Evolutionary conservation across 129 eudicot species (phyloP).

Genomic region (Silybum marianum): DNA sequence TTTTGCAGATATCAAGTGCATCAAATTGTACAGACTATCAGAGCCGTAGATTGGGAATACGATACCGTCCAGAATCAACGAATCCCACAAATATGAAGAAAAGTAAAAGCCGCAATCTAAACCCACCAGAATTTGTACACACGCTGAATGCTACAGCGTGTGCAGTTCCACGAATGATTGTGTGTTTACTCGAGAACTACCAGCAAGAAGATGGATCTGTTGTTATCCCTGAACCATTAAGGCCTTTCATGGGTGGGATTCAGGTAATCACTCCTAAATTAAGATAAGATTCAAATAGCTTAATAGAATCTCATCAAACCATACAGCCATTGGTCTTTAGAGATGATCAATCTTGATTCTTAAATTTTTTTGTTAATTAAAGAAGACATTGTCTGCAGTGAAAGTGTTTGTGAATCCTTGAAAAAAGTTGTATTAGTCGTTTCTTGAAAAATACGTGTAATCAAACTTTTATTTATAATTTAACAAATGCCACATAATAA

Average conservation of each 20-base stretch:
- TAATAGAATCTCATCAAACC: background rate
- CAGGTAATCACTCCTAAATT: constrained; percentile 49
- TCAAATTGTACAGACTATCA: constrained; percentile 97
- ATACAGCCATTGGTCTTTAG: background rate
- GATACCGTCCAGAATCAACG: constrained; percentile 74
- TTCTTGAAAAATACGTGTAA: background rate
- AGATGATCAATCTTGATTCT: background rate
- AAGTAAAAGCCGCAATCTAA: constrained; percentile 61
- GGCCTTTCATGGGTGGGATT: constrained; percentile 97
- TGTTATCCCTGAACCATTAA: constrained; percentile 69
- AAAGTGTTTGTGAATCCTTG: background rate
- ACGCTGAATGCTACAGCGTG: constrained; percentile 95
- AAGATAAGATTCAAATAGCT: constrained; percentile 14
- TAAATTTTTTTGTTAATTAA: background rate
- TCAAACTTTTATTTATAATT: too few relatives aligned
- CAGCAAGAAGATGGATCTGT: constrained; percentile 96
- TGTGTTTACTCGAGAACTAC: constrained; percentile 90
- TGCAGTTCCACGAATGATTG: constrained; percentile 95
- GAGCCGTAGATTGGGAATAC: constrained; percentile 90
- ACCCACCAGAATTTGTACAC: constrained; percentile 79
- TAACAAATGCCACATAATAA: too few relatives aligned
- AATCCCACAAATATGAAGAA: constrained; percentile 41
- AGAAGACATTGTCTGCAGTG: background rate
- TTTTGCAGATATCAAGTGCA: constrained; percentile 91
- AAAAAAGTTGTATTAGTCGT: background rate